Conservation (phyloP, 2,329 filamentous ascomycete genomes). For the Arthrobotrys musiformis region DNA sequence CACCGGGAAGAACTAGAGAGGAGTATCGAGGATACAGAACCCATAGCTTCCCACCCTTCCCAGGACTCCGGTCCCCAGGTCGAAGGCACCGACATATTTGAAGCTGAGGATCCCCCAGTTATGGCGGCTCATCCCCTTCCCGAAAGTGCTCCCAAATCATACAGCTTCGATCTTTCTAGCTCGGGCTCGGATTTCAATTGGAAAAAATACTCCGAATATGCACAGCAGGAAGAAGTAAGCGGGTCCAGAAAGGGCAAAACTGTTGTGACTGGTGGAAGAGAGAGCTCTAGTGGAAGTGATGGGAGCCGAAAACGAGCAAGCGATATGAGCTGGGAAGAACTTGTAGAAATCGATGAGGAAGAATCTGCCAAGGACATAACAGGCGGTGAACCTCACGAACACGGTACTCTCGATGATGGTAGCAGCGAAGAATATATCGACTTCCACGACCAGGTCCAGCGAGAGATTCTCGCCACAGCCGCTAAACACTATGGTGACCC, state of each 20-base stretch:
- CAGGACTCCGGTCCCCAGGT: background rate
- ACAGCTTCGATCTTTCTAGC: constrained; percentile 48
- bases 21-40: background rate
- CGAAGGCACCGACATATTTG: background rate
- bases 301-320: constrained; percentile 48
- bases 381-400: constrained; percentile 41
- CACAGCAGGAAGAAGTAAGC: constrained; percentile 21
- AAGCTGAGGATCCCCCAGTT: background rate
- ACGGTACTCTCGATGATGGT: constrained; percentile 30
- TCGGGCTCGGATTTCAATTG: constrained; percentile 52
- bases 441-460: constrained; percentile 51
- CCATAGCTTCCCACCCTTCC: background rate
- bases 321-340: constrained; percentile 53
- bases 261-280: constrained; percentile 18
- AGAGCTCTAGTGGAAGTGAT: constrained; percentile 52
- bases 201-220: constrained; percentile 53
- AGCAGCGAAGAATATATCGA: constrained; percentile 56
- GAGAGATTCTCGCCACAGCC: constrained; percentile 47
- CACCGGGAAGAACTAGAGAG: background rate
- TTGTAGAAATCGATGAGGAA: constrained; percentile 41
- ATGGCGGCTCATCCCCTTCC: background rate
- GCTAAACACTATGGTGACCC: constrained; percentile 36
- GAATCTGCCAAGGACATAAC: constrained; percentile 28
- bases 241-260: constrained; percentile 29
- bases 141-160: constrained; percentile 12